Conservation (phyloP, 2,329 filamentous ascomycete genomes). For the Hypoxylon sp. region DNA sequence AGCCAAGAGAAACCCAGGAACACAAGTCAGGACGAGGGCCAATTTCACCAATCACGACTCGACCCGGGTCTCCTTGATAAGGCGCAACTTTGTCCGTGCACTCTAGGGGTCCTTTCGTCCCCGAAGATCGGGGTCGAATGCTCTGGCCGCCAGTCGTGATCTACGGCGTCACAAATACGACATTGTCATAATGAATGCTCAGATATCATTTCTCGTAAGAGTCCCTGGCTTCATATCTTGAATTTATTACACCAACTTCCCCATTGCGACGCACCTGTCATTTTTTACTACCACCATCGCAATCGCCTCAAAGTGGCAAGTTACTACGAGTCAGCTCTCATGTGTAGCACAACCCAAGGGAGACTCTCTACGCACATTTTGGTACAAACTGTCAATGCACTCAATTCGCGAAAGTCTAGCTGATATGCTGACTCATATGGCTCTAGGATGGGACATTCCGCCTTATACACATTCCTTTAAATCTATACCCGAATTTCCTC, state of each 20-base stretch:
- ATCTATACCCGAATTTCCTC: constrained; percentile 81
- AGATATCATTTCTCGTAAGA: constrained; percentile 54
- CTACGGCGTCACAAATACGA: constrained; percentile 41
- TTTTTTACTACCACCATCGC: constrained; percentile 4
- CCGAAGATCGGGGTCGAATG: constrained; percentile 46
- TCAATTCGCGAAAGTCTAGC: constrained; percentile 16
- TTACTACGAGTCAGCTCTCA: constrained; percentile 17
- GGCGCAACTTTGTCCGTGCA: constrained; percentile 44
- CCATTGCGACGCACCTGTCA: constrained; percentile 20
- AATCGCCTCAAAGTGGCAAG: constrained; percentile 24
- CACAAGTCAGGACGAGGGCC: constrained; percentile 5
- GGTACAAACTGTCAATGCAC: constrained; percentile 37
- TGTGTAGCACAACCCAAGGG: constrained; percentile 33
- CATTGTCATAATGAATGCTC: constrained; percentile 51
- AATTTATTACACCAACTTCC: constrained; percentile 26
- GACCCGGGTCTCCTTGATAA: constrained; percentile 37
- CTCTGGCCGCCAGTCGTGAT: constrained; percentile 38
- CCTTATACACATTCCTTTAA: constrained; percentile 89
- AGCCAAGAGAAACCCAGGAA: constrained; percentile 31
- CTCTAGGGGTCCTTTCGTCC: constrained; percentile 44
- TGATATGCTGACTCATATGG: constrained; percentile 37
- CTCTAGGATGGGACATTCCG: constrained; percentile 85
- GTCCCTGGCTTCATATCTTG: constrained; percentile 24
- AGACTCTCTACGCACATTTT: constrained; percentile 32
- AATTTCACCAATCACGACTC: constrained; percentile 45